phyloP scores from a whole-genome alignment of 2,329 filamentous ascomycete species.

The Fusarium sp. region DNA sequence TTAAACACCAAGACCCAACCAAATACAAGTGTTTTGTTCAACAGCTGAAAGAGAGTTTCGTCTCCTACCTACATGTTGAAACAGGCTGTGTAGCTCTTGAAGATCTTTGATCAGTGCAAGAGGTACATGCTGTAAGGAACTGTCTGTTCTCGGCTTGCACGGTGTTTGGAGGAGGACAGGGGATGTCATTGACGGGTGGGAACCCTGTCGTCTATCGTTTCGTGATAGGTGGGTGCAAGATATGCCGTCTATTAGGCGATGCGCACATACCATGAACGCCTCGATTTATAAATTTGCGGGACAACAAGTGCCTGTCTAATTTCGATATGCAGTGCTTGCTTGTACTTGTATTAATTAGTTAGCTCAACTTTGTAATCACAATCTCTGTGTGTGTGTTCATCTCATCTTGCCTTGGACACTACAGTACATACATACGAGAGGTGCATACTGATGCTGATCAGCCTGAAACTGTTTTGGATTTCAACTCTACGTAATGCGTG shows the following conservation, averaged over 20 bases:
- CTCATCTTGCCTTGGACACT: neutral
- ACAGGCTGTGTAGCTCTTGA: neutral
- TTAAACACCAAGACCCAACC: constrained; percentile 6
- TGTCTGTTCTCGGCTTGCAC: constrained; percentile 23
- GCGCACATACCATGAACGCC: constrained; percentile 33
- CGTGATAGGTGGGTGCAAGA: constrained; percentile 47
- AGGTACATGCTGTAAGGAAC: neutral
- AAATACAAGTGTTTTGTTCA: constrained; percentile 46
- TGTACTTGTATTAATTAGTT: constrained; percentile 20
- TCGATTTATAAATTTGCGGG: constrained; percentile 34
- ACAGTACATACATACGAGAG: neutral
- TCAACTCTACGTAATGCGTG: neutral
- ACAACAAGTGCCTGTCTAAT: constrained; percentile 35
- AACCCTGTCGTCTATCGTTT: constrained; percentile 34
- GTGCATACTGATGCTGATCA: neutral
- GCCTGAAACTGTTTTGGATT: neutral
- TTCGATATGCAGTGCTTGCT: constrained; percentile 30
- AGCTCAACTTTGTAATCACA: constrained; percentile 8
- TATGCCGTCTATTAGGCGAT: constrained; percentile 44
- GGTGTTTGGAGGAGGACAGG: constrained; percentile 25
- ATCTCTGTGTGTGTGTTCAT: neutral
- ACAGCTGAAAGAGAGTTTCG: constrained; percentile 33
- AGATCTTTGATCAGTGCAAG: neutral
- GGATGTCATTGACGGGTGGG: constrained; percentile 17
- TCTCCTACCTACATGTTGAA: constrained; percentile 30